phyloP scores from a whole-genome alignment of 352 stramenopile species.

The Phytophthora sojae region DNA sequence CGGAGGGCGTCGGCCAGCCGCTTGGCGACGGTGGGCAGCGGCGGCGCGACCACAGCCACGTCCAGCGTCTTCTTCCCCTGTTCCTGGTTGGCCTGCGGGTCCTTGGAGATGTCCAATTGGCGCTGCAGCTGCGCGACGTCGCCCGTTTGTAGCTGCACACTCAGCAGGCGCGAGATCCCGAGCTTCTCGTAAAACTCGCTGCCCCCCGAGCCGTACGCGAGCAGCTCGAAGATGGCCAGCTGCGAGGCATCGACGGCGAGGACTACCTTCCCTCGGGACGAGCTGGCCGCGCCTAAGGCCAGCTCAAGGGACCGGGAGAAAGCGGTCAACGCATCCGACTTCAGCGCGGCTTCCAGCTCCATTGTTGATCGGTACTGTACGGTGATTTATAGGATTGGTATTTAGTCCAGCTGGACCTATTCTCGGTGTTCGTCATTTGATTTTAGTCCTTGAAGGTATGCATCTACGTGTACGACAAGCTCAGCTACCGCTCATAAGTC shows the following conservation, averaged over 20 bases:
- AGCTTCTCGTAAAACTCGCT: constrained; percentile 70
- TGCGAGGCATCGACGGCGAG: constrained; percentile 66
- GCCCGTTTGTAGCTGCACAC: constrained; percentile 43
- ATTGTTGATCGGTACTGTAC: background rate
- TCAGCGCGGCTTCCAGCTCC: constrained; percentile 58
- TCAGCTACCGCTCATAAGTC: too few species aligned
- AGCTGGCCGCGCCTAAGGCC: constrained; percentile 6
- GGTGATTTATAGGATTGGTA: too few species aligned
- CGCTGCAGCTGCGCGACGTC: constrained; percentile 42
- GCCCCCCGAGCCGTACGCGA: constrained; percentile 71
- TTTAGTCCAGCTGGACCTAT: too few species aligned
- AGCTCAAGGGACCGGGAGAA: constrained; percentile 48
- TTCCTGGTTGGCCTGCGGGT: constrained; percentile 25
- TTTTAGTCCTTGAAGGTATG: too few species aligned
- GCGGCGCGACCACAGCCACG: constrained; percentile 66
- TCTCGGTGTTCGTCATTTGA: too few species aligned
- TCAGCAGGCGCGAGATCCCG: constrained; percentile 57
- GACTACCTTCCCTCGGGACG: constrained; percentile 31
- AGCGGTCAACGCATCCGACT: constrained; percentile 55
- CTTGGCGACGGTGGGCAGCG: constrained; percentile 56
- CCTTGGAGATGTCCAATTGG: constrained; percentile 43
- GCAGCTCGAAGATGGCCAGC: constrained; percentile 68
- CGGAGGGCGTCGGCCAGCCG: constrained; percentile 53
- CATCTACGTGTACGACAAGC: too few species aligned
- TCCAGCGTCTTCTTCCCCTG: constrained; percentile 22